These are phyloP conservation scores for Rossbeevera mucosa DNA, from an alignment of 768 basidiomycete species.

Conservation along the genomic window DNA sequence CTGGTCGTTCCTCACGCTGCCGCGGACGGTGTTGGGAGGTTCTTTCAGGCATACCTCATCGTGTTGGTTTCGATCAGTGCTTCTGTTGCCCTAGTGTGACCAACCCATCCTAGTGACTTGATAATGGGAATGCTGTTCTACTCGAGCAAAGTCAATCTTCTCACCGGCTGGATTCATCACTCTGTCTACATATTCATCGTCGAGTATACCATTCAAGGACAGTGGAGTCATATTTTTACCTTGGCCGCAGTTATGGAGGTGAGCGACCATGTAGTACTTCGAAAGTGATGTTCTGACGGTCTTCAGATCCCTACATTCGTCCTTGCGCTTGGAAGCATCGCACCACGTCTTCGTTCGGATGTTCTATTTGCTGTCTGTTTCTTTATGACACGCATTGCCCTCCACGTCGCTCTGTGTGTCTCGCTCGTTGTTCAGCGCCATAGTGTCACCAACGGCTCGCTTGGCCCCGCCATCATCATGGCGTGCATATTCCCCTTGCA, in stretches of 20 bases:
- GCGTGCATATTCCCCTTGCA: slow-evolving; percentile 45
- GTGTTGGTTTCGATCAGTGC: slow-evolving; percentile 21
- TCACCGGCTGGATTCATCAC: slow-evolving; percentile 57
- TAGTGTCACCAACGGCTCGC: slow-evolving; percentile 31
- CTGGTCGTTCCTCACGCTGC: slow-evolving; percentile 19
- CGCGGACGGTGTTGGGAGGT: slow-evolving; percentile 28
- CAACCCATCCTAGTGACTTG: slow-evolving; percentile 37
- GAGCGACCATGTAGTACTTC: not conserved
- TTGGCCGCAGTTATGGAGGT: slow-evolving; percentile 48
- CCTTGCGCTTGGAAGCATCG: slow-evolving; percentile 43
- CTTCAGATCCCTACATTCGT: slow-evolving; percentile 51
- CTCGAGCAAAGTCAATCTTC: slow-evolving; percentile 40
- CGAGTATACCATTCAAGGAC: slow-evolving; percentile 33
- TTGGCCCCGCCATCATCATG: slow-evolving; percentile 38
- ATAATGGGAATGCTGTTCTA: slow-evolving; percentile 44
- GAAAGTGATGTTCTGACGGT: not conserved
- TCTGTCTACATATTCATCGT: slow-evolving; percentile 39
- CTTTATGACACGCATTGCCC: slow-evolving; percentile 47
- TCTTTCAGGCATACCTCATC: slow-evolving; percentile 47
- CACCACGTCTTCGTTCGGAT: slow-evolving; percentile 44
- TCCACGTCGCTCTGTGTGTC: slow-evolving; percentile 39
- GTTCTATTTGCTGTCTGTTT: slow-evolving; percentile 46
- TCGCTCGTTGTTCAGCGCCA: slow-evolving; percentile 31
- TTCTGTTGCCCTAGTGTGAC: slow-evolving; percentile 9
- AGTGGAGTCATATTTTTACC: slow-evolving; percentile 41